Conservation (phyloP, 371 early-diverging fungal species). For the Capillidium rhysosporum region DNA sequence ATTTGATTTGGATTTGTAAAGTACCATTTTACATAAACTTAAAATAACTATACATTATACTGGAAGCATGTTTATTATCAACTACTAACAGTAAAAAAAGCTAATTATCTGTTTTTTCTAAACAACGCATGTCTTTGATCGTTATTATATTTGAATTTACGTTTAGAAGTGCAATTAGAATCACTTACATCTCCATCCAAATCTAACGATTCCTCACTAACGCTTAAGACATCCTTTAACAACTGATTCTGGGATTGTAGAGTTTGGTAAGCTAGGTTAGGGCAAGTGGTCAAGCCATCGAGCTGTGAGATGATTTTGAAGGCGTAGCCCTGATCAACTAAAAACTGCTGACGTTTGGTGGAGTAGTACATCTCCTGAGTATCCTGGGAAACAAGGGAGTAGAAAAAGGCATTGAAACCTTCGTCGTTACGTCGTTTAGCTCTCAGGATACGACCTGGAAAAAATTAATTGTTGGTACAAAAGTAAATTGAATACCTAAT, state of each 20-base stretch:
- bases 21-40: too few relatives aligned
- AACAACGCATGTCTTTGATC: too few relatives aligned
- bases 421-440: slow-evolving; percentile 92
- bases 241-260: slow-evolving; percentile 70
- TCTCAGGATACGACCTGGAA: slow-evolving; percentile 81
- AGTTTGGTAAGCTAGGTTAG: slow-evolving; percentile 37
- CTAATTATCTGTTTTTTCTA: too few relatives aligned
- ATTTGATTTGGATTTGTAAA: too few relatives aligned
- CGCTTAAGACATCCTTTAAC: slow-evolving; percentile 66
- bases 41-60: too few relatives aligned
- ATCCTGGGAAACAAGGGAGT: slow-evolving; percentile 93
- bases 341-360: slow-evolving; percentile 95
- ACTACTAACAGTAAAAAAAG: too few relatives aligned
- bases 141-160: too few relatives aligned
- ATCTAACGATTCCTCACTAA: slow-evolving; percentile 50
- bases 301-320: slow-evolving; percentile 83
- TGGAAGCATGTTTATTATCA: too few relatives aligned
- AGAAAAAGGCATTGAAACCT: slow-evolving; percentile 65
- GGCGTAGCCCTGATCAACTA: slow-evolving; percentile 99
- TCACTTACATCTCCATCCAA: too few relatives aligned
- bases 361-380: slow-evolving; percentile 99
- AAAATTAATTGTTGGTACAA: too few relatives aligned
- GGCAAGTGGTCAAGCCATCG: slow-evolving; percentile 62
- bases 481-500: too few relatives aligned
- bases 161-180: too few relatives aligned